Conservation (phyloP, 768 basidiomycete genomes). For the Xerocomus brunneocitrinus region DNA sequence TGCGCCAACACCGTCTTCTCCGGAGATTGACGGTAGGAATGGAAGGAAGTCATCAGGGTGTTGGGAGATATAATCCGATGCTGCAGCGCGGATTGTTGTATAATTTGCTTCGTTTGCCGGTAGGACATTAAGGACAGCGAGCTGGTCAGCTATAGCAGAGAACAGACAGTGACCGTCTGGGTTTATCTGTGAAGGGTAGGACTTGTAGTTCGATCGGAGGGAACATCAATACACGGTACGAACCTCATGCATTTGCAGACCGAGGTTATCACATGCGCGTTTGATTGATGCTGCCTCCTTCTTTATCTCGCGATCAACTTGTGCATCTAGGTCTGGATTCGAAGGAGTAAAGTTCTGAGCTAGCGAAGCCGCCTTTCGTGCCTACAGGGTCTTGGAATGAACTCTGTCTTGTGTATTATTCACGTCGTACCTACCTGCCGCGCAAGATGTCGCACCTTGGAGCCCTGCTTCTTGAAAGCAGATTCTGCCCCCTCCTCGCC, state of each 20-base stretch:
- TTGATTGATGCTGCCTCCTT: constrained; percentile 65
- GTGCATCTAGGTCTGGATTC: constrained; percentile 57
- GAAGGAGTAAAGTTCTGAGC: constrained; percentile 48
- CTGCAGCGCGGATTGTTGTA: constrained; percentile 54
- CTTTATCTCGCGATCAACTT: constrained; percentile 58
- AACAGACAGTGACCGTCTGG: constrained; percentile 97
- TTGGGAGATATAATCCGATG: constrained; percentile 73
- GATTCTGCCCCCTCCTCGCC: constrained; percentile 15
- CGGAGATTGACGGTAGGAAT: constrained; percentile 73
- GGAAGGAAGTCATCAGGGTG: constrained; percentile 92
- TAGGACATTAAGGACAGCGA: constrained; percentile 65
- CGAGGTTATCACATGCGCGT: constrained; percentile 59
- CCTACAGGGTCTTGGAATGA: constrained; percentile 38
- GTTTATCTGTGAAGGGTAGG: constrained; percentile 57
- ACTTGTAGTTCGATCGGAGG: constrained; percentile 1
- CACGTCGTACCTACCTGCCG: constrained; percentile 53
- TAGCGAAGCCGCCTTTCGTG: constrained; percentile 64
- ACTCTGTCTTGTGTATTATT: neutral
- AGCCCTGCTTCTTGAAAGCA: constrained; percentile 44
- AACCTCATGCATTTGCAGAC: constrained; percentile 64
- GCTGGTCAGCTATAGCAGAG: constrained; percentile 91
- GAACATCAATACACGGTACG: constrained; percentile 9
- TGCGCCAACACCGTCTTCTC: constrained; percentile 65
- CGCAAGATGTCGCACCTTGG: constrained; percentile 63
- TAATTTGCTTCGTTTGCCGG: constrained; percentile 57